phyloP scores from a whole-genome alignment of 2,329 filamentous ascomycete species.

The Fusarium goolgardi region DNA sequence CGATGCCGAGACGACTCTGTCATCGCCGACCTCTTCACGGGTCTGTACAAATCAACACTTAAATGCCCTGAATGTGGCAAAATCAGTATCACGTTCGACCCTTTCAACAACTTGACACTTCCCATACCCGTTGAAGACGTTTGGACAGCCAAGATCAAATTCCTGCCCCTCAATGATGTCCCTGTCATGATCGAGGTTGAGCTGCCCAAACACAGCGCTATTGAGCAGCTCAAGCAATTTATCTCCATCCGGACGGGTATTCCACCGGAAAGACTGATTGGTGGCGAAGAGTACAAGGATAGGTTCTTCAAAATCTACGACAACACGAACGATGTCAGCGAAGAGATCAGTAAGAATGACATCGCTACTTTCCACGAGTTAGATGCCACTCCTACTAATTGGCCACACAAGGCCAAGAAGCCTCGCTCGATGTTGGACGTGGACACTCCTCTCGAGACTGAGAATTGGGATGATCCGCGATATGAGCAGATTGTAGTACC shows the following conservation, averaged over 20 bases:
- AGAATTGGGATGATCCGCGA: slow-evolving; percentile 69
- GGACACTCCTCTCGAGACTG: slow-evolving; percentile 53
- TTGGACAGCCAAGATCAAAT: slow-evolving; percentile 80
- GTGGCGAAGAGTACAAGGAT: slow-evolving; percentile 82
- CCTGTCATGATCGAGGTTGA: slow-evolving; percentile 82
- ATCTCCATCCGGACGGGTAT: slow-evolving; percentile 76
- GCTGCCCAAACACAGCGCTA: slow-evolving; percentile 78
- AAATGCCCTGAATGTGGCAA: slow-evolving; percentile 92
- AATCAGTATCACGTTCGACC: slow-evolving; percentile 98
- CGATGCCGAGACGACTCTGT: slow-evolving; percentile 93
- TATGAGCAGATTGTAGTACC: slow-evolving; percentile 77
- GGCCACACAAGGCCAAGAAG: slow-evolving; percentile 67
- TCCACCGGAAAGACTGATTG: slow-evolving; percentile 74
- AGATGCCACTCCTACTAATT: slow-evolving; percentile 82
- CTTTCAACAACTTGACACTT: slow-evolving; percentile 93
- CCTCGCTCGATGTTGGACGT: slow-evolving; percentile 64
- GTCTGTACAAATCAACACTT: slow-evolving; percentile 98
- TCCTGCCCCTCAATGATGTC: slow-evolving; percentile 77
- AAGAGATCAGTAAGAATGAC: slow-evolving; percentile 76
- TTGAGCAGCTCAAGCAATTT: slow-evolving; percentile 75
- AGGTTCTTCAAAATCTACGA: slow-evolving; percentile 90
- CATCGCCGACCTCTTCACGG: slow-evolving; percentile 94
- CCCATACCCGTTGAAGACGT: slow-evolving; percentile 88
- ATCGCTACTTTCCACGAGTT: slow-evolving; percentile 80
- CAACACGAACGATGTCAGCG: slow-evolving; percentile 73